phyloP scores from a whole-genome alignment of 148 eudicot species.

The Nyssa sinensis region DNA sequence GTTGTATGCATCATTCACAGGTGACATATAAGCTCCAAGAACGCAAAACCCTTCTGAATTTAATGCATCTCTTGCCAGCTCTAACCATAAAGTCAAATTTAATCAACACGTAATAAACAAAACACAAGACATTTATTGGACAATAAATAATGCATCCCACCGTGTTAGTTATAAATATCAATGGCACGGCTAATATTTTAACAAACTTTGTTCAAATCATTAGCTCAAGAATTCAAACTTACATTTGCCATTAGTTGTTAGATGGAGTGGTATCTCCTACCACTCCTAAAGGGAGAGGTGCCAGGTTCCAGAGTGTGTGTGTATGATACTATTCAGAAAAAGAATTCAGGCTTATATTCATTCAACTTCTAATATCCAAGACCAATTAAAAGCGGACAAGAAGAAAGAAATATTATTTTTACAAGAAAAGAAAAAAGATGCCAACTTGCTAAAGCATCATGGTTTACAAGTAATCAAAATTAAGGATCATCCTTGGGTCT shows the following conservation, averaged over 20 bases:
- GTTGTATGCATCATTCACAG: conserved; percentile 88
- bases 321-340: too few species aligned
- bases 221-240: not conserved
- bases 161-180: not conserved
- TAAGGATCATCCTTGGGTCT: too few species aligned
- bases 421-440: not conserved
- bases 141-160: not conserved
- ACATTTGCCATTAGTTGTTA: not conserved
- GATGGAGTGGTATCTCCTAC: not conserved
- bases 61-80: conserved; percentile 85
- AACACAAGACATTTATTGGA: not conserved
- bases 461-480: not conserved
- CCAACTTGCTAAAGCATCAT: not conserved
- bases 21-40: conserved; percentile 96
- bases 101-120: not conserved
- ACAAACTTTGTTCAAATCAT: not conserved
- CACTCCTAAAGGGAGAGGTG: not conserved
- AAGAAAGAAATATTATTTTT: too few species aligned
- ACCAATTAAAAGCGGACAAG: too few species aligned
- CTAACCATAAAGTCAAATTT: conserved; percentile 37
- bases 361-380: too few species aligned
- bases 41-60: conserved; percentile 67
- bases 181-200: not conserved
- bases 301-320: not conserved
- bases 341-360: not conserved